Conservation (phyloP, 1,284 basidiomycete species). For the Volvariella surrecta region DNA sequence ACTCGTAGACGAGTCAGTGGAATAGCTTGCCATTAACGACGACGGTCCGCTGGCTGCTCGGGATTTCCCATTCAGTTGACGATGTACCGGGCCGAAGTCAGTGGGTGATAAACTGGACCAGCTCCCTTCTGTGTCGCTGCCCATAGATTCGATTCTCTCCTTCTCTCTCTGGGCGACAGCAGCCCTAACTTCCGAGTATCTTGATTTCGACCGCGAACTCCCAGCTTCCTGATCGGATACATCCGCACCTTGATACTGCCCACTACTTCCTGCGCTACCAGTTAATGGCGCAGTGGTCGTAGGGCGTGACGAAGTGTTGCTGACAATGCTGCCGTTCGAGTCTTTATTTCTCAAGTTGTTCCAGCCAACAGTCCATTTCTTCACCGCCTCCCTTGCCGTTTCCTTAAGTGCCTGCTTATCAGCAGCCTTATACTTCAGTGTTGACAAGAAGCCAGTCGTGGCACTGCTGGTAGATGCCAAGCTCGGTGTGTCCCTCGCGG, state of each 20-base stretch:
- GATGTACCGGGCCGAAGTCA: neutral
- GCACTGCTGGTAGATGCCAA: slow-evolving; percentile 25
- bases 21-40: slow-evolving; percentile 10
- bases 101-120: too few relatives aligned
- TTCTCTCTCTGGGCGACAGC: slow-evolving; percentile 55
- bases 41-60: slow-evolving; percentile 11
- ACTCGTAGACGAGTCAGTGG: too few relatives aligned
- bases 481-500: slow-evolving; percentile 16
- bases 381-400: slow-evolving; percentile 77
- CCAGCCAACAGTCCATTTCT: slow-evolving; percentile 85
- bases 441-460: slow-evolving; percentile 57
- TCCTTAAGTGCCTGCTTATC: slow-evolving; percentile 80
- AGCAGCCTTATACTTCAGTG: slow-evolving; percentile 52
- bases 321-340: slow-evolving; percentile 10
- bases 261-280: too few relatives aligned
- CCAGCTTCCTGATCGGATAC: neutral
- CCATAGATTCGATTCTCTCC: slow-evolving; percentile 19
- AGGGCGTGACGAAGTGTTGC: too few relatives aligned
- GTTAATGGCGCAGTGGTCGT: too few relatives aligned
- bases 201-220: slow-evolving; percentile 23
- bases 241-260: slow-evolving; percentile 11
- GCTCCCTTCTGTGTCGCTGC: too few relatives aligned
- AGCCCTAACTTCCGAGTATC: slow-evolving; percentile 64
- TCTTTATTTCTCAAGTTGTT: slow-evolving; percentile 42
- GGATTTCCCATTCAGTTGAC: slow-evolving; percentile 5